Evolutionary conservation across 352 stramenopile genomes (phyloP).

Genomic region (Elongisporangium prolatum): DNA sequence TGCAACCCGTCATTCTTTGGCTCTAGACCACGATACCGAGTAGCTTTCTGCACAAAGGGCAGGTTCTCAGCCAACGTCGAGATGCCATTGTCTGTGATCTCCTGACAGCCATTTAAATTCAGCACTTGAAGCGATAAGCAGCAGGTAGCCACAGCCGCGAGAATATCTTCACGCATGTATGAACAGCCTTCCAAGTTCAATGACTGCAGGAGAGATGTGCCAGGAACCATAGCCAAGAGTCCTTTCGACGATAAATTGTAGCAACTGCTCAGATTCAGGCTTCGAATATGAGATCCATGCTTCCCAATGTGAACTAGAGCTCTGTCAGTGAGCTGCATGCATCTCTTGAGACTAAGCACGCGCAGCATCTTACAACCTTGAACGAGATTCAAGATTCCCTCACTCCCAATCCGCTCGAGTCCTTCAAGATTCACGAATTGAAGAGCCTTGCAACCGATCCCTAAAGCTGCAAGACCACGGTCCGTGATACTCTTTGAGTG

Average conservation of each 20-base stretch:
- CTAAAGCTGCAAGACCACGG: slow-evolving; percentile 45
- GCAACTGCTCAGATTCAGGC: slow-evolving; percentile 60
- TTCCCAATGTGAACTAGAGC: slow-evolving; percentile 44
- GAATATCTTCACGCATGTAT: slow-evolving; percentile 65
- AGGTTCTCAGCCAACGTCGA: slow-evolving; percentile 62
- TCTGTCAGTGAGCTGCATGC: slow-evolving; percentile 52
- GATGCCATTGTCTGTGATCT: slow-evolving; percentile 74
- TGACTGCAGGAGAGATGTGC: slow-evolving; percentile 48
- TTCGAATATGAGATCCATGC: slow-evolving; percentile 40
- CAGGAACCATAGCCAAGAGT: slow-evolving; percentile 39
- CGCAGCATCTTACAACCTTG: slow-evolving; percentile 46
- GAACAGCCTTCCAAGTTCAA: slow-evolving; percentile 68
- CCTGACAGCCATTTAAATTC: slow-evolving; percentile 68
- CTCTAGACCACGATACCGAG: slow-evolving; percentile 54
- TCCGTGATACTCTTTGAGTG: slow-evolving; percentile 57
- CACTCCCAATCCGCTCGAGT: slow-evolving; percentile 45
- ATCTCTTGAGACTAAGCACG: slow-evolving; percentile 57
- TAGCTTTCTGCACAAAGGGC: slow-evolving; percentile 55
- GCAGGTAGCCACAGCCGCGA: slow-evolving; percentile 42
- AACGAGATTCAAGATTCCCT: slow-evolving; percentile 38
- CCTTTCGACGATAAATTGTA: slow-evolving; percentile 53
- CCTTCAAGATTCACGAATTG: slow-evolving; percentile 79
- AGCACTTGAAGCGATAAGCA: slow-evolving; percentile 60
- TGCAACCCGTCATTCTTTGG: slow-evolving; percentile 40
- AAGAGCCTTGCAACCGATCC: slow-evolving; percentile 37